Conservation (phyloP, 2,329 filamentous ascomycete species). For the Colletotrichum plurivorum region DNA sequence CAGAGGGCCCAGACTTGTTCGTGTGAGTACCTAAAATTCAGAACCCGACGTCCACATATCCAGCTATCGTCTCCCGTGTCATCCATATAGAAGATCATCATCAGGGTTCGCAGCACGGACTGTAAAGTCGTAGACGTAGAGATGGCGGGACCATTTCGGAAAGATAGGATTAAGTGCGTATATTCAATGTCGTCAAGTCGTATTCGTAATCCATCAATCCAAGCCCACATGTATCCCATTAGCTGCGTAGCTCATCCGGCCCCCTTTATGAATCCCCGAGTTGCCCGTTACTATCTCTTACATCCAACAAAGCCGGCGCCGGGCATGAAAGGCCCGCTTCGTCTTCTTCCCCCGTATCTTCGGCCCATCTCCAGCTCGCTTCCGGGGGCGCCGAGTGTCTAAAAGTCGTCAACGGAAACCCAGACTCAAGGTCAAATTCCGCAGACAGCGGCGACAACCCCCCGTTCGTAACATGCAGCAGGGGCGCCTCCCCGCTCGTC, state of each 20-base stretch:
- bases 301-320: background rate
- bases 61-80: too few relatives aligned
- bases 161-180: background rate
- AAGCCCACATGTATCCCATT: background rate
- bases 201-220: background rate
- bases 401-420: background rate
- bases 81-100: too few relatives aligned
- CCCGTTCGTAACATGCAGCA: background rate
- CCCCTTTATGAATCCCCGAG: slow-evolving; percentile 3
- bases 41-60: too few relatives aligned
- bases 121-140: too few relatives aligned
- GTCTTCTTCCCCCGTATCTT: background rate
- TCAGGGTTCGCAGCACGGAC: too few relatives aligned
- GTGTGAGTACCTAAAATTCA: too few relatives aligned
- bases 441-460: background rate
- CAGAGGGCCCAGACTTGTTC: too few relatives aligned
- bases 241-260: background rate
- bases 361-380: slow-evolving; percentile 14
- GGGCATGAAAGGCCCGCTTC: background rate
- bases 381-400: slow-evolving; percentile 9
- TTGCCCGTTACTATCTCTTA: background rate
- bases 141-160: too few relatives aligned
- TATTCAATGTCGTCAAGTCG: background rate
- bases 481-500: background rate
- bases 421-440: background rate